These are phyloP conservation scores for Angomonas deanei DNA, from an alignment of 208 protist species.

Conservation along the genomic window DNA sequence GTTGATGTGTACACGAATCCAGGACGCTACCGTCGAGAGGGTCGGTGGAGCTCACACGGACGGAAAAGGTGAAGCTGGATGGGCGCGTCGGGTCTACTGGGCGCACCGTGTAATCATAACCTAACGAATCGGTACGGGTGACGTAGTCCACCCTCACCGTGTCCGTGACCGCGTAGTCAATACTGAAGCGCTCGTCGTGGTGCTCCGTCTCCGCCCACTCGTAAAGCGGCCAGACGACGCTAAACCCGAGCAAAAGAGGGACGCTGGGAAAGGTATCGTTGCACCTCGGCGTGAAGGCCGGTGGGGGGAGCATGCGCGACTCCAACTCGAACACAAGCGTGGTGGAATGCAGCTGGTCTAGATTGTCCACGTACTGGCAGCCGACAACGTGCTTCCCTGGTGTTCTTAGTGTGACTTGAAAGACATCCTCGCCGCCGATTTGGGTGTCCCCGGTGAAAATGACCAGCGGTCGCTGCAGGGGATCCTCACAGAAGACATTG, in stretches of 20 bases:
- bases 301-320: constrained; percentile 24
- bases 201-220: constrained; percentile 9
- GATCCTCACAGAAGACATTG: constrained; percentile 36
- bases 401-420: constrained; percentile 5
- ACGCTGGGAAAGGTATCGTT: constrained; percentile 28
- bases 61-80: constrained; percentile 12
- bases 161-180: constrained; percentile 6
- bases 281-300: constrained; percentile 22
- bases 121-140: background rate
- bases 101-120: constrained; percentile 19
- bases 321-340: constrained; percentile 16
- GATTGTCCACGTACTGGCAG: constrained; percentile 47
- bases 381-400: constrained; percentile 40
- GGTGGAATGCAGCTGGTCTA: constrained; percentile 16
- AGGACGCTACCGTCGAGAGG: constrained; percentile 35
- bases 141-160: constrained; percentile 7
- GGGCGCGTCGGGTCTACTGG: background rate
- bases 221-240: constrained; percentile 16
- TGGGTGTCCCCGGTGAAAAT: background rate
- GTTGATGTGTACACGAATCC: constrained; percentile 23
- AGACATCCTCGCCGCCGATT: constrained; percentile 9
- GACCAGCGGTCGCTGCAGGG: constrained; percentile 15
- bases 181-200: constrained; percentile 10
- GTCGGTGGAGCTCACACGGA: constrained; percentile 25
- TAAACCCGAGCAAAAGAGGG: constrained; percentile 20